phyloP scores from a whole-genome alignment of 345 rosid genomes.

The Salix caprea region DNA sequence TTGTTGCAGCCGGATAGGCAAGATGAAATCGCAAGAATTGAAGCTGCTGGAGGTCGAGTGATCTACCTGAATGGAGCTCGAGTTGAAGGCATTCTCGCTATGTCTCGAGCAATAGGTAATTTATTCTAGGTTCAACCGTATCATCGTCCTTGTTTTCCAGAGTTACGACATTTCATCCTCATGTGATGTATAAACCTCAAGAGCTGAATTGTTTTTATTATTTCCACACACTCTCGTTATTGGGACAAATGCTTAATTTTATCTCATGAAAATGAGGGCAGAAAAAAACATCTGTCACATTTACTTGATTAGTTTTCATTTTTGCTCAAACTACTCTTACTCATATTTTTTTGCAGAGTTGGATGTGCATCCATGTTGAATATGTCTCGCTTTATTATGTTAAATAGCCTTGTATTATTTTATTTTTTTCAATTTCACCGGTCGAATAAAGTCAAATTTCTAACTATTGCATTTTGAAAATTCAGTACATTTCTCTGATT shows the following conservation, averaged over 20 bases:
- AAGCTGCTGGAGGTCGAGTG: constrained; percentile 69
- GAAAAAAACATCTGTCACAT: background rate
- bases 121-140: constrained; percentile 1
- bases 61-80: constrained; percentile 54
- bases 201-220: background rate
- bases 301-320: background rate
- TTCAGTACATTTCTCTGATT: background rate
- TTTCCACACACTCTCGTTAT: background rate
- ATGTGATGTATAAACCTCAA: background rate
- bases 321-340: background rate
- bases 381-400: background rate
- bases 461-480: background rate
- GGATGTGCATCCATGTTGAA: background rate
- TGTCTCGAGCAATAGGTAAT: constrained; percentile 85
- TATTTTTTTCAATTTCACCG: background rate
- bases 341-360: background rate
- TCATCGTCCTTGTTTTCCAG: background rate
- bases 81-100: constrained; percentile 81
- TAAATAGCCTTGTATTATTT: background rate
- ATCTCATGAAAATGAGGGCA: background rate
- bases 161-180: background rate
- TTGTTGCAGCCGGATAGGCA: constrained; percentile 66
- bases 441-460: background rate
- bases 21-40: constrained; percentile 69
- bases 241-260: background rate